Percentiles rank a stretch among this genome's conserved stretches.
phyloP scores from a whole-genome alignment of 805 yeast genomes.

The Ogataea ramenticola region DNA sequence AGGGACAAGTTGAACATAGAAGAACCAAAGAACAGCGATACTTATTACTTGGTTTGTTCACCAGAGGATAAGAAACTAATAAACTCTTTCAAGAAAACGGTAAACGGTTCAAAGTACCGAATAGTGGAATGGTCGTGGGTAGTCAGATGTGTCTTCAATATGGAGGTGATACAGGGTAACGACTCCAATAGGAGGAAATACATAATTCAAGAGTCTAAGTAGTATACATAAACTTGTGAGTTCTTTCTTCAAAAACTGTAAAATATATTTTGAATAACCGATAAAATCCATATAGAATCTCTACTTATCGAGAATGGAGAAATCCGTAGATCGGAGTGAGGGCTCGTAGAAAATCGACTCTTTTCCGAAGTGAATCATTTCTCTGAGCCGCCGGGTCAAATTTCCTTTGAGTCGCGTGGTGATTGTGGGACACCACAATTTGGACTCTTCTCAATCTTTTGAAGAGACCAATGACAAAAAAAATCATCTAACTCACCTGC shows the following conservation, averaged over 20 bases:
- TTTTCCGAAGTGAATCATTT: neutral
- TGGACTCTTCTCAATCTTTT: too few species aligned
- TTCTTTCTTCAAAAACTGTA: too few species aligned
- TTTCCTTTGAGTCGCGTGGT: too few species aligned
- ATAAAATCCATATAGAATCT: too few species aligned
- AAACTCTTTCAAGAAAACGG: slow-evolving; percentile 19
- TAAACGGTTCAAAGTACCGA: slow-evolving; percentile 16
- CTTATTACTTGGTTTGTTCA: slow-evolving; percentile 15
- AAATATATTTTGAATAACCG: too few species aligned
- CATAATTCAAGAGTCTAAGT: neutral
- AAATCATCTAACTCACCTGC: too few species aligned
- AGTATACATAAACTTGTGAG: too few species aligned
- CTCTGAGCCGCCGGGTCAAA: too few species aligned
- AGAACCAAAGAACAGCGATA: slow-evolving; percentile 11
- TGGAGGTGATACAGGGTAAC: slow-evolving; percentile 15
- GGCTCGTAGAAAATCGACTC: neutral
- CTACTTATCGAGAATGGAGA: too few species aligned
- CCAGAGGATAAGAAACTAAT: slow-evolving; percentile 26
- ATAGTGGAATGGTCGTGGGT: slow-evolving; percentile 63
- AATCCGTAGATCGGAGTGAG: neutral
- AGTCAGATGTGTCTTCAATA: slow-evolving; percentile 45
- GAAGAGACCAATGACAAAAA: too few species aligned
- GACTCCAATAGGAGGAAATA: neutral
- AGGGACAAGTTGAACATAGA: slow-evolving; percentile 5
- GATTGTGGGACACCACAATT: too few species aligned